Base-by-base conservation (phyloP, 345 rosid species). In the Schrenkiella parvula region DNA sequence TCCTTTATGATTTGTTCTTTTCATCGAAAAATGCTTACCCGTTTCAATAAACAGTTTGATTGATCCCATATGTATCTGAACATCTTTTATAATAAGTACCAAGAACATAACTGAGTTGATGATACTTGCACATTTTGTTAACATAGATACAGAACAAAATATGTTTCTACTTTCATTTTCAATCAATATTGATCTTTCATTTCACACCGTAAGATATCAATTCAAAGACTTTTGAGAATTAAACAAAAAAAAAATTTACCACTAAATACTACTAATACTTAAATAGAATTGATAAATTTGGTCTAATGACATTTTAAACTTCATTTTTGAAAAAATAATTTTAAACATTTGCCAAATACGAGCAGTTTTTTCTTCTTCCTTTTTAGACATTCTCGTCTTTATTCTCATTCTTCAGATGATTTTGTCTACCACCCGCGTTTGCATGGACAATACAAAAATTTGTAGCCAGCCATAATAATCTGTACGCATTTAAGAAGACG, bases 91-190 rank as follows among this genome's bases (percentile, higher is more conserved):
- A 11, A 56, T 17, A 32, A 10, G 7, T 56, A 52, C 13, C 5
- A 22, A 22, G 19, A 22, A 8, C 25, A 43, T 26, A 14, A 39
- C 17, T 43, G 22, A 43, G 48, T 39, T 71, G 54, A 71, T 19
- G 69, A 47, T 71, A 19, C 61, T 71, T 61, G 75, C 61, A 62
- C 53, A 62, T 42, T 18, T 19, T 71, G 69, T 55, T 68, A 43
- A 55, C 63, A 68, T 18, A 22, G 2, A 19, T 68, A 2, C 12
- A 14, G 42, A 41, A 22, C 4, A 23, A 1, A 43, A 41, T 54
- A 41, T 38, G 25, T 26, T 26, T 71, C 39, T 62, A 51, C 19
- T 38, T 46, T 71, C 18, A n/a, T 19, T 32, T 25, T 43, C 29
- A 43, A 37, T 43, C 47, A 42, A 21, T 31, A 31, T 11, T 15